Evolutionary conservation across 306 rosid genomes (phyloP).

Genomic region (Oxytropis ochrocephala): DNA sequence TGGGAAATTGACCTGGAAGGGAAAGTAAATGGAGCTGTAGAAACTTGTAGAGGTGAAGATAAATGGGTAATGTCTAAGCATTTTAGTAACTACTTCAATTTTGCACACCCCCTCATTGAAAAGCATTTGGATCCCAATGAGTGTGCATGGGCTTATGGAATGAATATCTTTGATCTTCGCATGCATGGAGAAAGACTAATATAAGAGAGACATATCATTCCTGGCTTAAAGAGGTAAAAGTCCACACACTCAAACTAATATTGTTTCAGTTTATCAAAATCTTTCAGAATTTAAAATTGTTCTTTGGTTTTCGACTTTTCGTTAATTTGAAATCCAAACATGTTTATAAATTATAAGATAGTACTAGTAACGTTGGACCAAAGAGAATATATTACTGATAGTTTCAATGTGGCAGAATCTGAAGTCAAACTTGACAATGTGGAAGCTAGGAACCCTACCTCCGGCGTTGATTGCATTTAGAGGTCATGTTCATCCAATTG

Average conservation of each 20-base stretch:
- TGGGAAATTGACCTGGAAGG: constrained; percentile 51
- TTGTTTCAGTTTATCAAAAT: neutral
- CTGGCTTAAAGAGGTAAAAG: constrained; percentile 46
- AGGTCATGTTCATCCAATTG: constrained; percentile 90
- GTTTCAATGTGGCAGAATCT: constrained; percentile 65
- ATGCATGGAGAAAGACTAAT: constrained; percentile 39
- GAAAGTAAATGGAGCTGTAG: constrained; percentile 51
- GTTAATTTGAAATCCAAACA: neutral
- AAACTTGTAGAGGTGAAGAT: constrained; percentile 50
- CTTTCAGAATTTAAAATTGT: neutral
- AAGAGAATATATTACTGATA: constrained; percentile 17
- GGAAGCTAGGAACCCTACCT: constrained; percentile 97
- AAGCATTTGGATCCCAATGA: constrained; percentile 38
- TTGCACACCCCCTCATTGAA: constrained; percentile 36
- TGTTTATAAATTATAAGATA: neutral
- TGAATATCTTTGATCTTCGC: constrained; percentile 45
- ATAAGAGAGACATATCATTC: constrained; percentile 38
- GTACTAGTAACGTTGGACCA: neutral
- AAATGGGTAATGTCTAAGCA: constrained; percentile 52
- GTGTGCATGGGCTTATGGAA: constrained; percentile 60
- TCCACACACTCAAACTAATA: neutral
- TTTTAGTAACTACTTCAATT: constrained; percentile 41
- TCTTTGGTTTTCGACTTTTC: neutral
- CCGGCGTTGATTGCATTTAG: constrained; percentile 89
- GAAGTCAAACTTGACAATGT: constrained; percentile 84